These are phyloP conservation scores for Acanthochlamys bracteata DNA, from an alignment of 106 monocot species.

Conservation along the genomic window DNA sequence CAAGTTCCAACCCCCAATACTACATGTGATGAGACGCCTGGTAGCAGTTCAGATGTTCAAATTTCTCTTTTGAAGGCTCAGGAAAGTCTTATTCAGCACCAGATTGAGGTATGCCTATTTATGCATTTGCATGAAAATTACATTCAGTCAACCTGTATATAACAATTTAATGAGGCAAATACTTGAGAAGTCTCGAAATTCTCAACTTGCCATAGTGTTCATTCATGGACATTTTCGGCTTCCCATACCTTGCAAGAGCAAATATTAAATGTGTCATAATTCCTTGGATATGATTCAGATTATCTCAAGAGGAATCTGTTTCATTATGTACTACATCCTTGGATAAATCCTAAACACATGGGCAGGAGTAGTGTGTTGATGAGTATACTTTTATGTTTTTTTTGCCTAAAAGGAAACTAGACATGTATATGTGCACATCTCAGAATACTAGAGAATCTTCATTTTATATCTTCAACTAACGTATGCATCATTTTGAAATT, in stretches of 20 bases:
- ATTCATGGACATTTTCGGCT: not conserved
- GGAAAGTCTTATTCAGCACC: conserved; percentile 16
- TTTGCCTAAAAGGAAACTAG: no score
- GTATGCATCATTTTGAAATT: not conserved
- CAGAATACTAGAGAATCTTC: no score
- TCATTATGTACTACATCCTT: no score
- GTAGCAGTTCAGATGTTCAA: conserved; percentile 9
- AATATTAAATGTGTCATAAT: not conserved
- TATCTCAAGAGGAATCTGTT: no score
- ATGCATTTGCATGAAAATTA: conserved; percentile 3
- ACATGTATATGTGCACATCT: no score
- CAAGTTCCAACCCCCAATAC: not conserved
- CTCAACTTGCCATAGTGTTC: not conserved
- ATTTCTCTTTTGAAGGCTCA: conserved; percentile 13
- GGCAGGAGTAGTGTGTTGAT: no score
- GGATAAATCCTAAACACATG: no score
- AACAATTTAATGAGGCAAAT: not conserved
- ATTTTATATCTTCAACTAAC: no score
- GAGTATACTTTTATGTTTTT: no score
- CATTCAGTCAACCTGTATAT: not conserved
- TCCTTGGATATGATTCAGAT: not conserved
- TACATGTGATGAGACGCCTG: not conserved
- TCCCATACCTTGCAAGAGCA: not conserved
- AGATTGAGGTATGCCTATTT: conserved; percentile 24
- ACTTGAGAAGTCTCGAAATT: not conserved